phyloP scores from a whole-genome alignment of 805 yeast species.

The Lipomyces chichibuensis region DNA sequence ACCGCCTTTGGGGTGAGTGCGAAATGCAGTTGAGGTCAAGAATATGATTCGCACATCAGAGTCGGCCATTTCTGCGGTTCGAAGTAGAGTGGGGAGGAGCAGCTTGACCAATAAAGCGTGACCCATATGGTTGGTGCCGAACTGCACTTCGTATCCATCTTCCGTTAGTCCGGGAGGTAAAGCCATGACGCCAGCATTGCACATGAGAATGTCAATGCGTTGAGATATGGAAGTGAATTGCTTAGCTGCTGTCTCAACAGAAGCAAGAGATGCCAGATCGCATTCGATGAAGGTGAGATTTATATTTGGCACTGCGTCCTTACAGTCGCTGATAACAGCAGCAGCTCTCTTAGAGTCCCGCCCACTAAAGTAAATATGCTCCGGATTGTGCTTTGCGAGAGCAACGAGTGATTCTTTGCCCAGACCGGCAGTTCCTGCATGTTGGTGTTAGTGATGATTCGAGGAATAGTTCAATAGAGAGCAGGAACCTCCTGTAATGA shows the following conservation, averaged over 20 bases:
- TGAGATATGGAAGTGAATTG: slow-evolving; percentile 10
- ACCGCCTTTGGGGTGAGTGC: slow-evolving; percentile 8
- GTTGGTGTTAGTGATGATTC: neutral
- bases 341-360: slow-evolving; percentile 12
- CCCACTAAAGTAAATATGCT: neutral
- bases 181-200: slow-evolving; percentile 82
- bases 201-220: slow-evolving; percentile 61
- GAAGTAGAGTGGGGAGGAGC: slow-evolving; percentile 17
- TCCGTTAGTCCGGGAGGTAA: slow-evolving; percentile 65
- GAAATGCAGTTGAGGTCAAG: slow-evolving; percentile 6
- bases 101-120: slow-evolving; percentile 68
- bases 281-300: neutral
- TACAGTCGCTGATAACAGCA: neutral
- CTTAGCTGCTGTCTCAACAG: slow-evolving; percentile 12
- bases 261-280: neutral
- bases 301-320: neutral
- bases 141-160: slow-evolving; percentile 74
- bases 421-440: neutral
- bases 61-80: slow-evolving; percentile 17
- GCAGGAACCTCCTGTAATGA: neutral
- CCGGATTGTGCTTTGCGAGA: neutral
- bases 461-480: neutral
- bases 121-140: slow-evolving; percentile 76
- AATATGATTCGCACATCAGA: slow-evolving; percentile 17
- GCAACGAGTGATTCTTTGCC: slow-evolving; percentile 1